A percentile compares a stretch with the other conserved stretches of the same genome.
phyloP scores from a whole-genome alignment of 140 eudicot species.

The Flaveria floridana region DNA sequence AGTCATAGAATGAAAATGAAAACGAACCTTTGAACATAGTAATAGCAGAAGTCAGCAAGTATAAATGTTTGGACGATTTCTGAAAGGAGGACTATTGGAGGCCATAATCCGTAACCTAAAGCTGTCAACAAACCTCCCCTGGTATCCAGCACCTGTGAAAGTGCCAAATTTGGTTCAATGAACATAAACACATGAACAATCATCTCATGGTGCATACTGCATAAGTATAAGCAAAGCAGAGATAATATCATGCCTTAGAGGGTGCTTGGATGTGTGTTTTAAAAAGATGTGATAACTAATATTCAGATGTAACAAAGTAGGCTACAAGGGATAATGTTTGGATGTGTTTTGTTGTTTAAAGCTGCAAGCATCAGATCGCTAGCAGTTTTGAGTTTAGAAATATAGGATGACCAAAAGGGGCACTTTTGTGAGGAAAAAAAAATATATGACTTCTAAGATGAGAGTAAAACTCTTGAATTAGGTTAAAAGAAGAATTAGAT shows the following conservation, averaged over 20 bases:
- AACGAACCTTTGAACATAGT: constrained; percentile 49
- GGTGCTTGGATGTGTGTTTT: background rate
- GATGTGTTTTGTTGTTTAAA: background rate
- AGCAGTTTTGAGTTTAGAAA: background rate
- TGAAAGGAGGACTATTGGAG: constrained; percentile 51
- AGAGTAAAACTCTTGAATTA: background rate
- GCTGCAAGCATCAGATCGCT: background rate
- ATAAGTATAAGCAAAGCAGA: too few relatives aligned
- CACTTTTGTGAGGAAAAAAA: background rate
- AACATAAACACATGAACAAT: background rate
- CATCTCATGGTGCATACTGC: background rate
- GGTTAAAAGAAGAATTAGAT: background rate
- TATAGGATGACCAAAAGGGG: background rate
- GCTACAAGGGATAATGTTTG: background rate
- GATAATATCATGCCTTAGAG: background rate
- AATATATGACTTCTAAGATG: background rate
- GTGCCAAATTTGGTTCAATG: background rate
- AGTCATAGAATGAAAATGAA: background rate
- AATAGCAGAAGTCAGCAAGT: constrained; percentile 61
- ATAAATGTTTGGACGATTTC: constrained; percentile 62
- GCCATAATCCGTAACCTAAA: constrained; percentile 57
- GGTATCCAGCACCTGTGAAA: constrained; percentile 45
- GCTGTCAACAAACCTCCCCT: constrained; percentile 55
- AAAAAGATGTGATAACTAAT: background rate
- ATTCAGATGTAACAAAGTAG: background rate